These are phyloP conservation scores for Flaveria brownii DNA, from an alignment of 129 eudicot species.

Conservation along the genomic window DNA sequence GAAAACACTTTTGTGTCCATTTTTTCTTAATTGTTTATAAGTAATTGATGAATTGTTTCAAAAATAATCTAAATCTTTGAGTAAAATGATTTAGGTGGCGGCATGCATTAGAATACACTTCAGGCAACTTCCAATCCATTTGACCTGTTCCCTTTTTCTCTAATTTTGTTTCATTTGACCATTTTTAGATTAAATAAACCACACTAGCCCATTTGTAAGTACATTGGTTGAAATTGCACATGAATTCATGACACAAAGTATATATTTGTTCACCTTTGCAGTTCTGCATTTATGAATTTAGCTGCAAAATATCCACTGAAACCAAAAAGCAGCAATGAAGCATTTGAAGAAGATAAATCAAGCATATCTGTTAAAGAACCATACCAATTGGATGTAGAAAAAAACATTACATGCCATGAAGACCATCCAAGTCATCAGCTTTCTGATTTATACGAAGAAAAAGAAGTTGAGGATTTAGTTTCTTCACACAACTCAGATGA, in stretches of 20 bases:
- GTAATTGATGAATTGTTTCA: not conserved
- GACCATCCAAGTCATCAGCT: conserved; percentile 34
- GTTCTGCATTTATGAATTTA: conserved; percentile 92
- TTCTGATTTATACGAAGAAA: conserved; percentile 39
- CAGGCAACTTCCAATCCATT: not conserved
- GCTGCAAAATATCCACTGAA: conserved; percentile 76
- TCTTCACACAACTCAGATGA: conserved; percentile 55
- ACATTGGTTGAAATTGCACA: not conserved
- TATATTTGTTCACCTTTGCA: conserved; percentile 43
- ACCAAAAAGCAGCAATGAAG: conserved; percentile 37
- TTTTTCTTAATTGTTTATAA: not conserved
- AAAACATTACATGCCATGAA: conserved; percentile 44
- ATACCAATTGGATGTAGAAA: conserved; percentile 51
- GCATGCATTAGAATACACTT: not conserved
- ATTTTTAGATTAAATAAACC: not conserved
- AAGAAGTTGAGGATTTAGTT: conserved; percentile 54
- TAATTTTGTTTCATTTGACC: not conserved
- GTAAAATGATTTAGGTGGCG: not conserved
- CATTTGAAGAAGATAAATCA: conserved; percentile 36
- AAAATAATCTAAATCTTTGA: conserved; percentile 1
- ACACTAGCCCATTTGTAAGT: not conserved
- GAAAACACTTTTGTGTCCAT: not conserved
- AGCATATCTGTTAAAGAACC: conserved; percentile 46
- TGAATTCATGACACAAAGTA: conserved; percentile 19
- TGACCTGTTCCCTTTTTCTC: not conserved